Evolutionary conservation across 441 rosid species (phyloP).

Genomic region (Melastoma candidum): DNA sequence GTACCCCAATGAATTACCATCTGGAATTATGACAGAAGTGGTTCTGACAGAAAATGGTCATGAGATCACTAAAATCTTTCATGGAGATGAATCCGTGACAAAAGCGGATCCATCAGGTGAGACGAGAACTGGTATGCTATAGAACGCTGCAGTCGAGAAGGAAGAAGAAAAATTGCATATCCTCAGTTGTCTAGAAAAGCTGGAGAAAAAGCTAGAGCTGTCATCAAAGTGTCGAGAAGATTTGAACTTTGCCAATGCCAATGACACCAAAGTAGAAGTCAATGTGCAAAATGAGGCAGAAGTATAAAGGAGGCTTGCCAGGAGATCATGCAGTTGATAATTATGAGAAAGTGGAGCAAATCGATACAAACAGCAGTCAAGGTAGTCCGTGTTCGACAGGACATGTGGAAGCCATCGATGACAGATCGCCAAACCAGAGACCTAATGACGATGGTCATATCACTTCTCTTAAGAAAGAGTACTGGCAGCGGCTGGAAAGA

Average conservation of each 20-base stretch:
- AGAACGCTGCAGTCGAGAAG: constrained; percentile 24
- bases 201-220: constrained; percentile 36
- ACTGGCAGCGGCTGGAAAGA: constrained; percentile 33
- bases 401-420: constrained; percentile 15
- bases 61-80: background rate
- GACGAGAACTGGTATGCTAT: constrained; percentile 8
- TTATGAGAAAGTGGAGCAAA: constrained; percentile 4
- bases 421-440: constrained; percentile 6
- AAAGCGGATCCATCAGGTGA: constrained; percentile 16
- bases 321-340: constrained; percentile 4
- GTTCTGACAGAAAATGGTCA: constrained; percentile 5
- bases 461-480: constrained; percentile 24
- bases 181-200: constrained; percentile 27
- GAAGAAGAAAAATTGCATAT: constrained; percentile 45
- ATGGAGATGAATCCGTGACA: constrained; percentile 8
- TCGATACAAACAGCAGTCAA: constrained; percentile 5
- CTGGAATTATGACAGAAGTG: constrained; percentile 15
- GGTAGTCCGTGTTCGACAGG: constrained; percentile 9
- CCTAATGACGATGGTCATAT: constrained; percentile 8
- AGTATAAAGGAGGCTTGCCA: background rate
- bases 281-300: constrained; percentile 2
- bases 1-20: constrained; percentile 19
- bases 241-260: constrained; percentile 12
- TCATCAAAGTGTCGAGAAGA: constrained; percentile 20
- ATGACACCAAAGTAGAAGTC: constrained; percentile 13